Evolutionary conservation across 139 green algal species (phyloP), one percentile per base, ranked within the genome.

Genomic region (Picochlorum costavermella): DNA sequence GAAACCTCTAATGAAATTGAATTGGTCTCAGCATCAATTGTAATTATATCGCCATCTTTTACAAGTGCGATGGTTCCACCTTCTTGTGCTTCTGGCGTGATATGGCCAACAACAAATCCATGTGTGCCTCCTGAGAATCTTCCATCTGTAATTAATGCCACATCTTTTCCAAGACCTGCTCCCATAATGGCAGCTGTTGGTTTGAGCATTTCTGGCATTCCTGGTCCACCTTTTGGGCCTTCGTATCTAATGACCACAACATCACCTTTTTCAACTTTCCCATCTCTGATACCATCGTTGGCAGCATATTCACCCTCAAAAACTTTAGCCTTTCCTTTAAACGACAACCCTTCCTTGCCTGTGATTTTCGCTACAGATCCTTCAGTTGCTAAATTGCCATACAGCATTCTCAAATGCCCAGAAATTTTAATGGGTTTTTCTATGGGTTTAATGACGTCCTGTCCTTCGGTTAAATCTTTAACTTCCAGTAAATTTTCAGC

Each of bases 161-260:
- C 92, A 26, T 96, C 86, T 61, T 96, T 86, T 63, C 92, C 92
- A 36, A 99, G 84, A 31, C 92, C 92, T 8, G 92, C 91, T 10
- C 91, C 92, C 84, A 97, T 97, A 81, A 99, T 96, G 61, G 91
- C 90, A 6, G 69, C 85, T 44, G 92, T 98, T 64, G 93, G 93
- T 1, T 86, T 97, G 16, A 98, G 71, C 93, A 98, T 98, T 80
- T 98, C 93, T 0, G 92, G 93, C 91, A 98, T 98, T 66, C 93
- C 93, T 12, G 93, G 93, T 9, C 92, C 93, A 60, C 93, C 93
- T 83, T 97, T 96, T 44, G 92, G 92, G 11, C 92, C 92, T 79
- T 97, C 91, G 56, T 95, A 95, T 26, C 91, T 75, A 66, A 97
- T 97, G 17, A 96, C 85, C 2, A 97, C 81, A 20, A 98, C 93